phyloP scores from a whole-genome alignment of 257 asterid genomes.

The Solanum tacnaense region DNA sequence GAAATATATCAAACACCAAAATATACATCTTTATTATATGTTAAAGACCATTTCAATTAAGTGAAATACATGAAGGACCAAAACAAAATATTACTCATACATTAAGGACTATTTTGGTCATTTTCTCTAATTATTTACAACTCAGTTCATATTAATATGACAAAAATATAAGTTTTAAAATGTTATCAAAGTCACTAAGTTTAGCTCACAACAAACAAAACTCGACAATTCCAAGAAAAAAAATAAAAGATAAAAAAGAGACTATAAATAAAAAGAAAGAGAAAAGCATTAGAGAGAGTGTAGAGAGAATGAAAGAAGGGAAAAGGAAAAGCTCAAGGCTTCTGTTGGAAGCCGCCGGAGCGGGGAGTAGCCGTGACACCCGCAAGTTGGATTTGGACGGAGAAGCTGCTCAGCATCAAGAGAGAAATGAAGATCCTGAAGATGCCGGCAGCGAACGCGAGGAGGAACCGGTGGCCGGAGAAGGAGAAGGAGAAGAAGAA shows the following conservation, averaged over 20 bases:
- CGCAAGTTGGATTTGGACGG: neutral
- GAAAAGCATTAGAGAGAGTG: neutral
- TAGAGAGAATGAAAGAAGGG: conserved; percentile 20
- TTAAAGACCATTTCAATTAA: no score
- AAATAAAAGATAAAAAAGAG: neutral
- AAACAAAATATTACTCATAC: no score
- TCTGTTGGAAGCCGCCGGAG: neutral
- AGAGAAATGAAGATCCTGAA: neutral
- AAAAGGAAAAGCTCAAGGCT: conserved; percentile 2
- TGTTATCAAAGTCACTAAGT: no score
- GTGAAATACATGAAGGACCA: no score
- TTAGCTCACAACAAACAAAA: neutral
- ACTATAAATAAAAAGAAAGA: neutral
- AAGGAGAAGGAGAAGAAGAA: conserved; percentile 1
- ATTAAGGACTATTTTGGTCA: no score
- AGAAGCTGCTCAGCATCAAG: neutral
- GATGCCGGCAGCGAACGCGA: neutral
- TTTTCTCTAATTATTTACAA: no score
- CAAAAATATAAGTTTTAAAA: no score
- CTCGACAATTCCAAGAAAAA: neutral
- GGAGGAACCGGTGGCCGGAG: neutral
- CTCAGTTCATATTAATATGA: no score
- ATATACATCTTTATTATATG: no score
- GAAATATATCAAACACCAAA: no score
- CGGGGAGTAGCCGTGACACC: neutral